These are phyloP conservation scores for Lasiodiplodia theobromae DNA, from an alignment of 2,329 filamentous ascomycete species.

Conservation along the genomic window DNA sequence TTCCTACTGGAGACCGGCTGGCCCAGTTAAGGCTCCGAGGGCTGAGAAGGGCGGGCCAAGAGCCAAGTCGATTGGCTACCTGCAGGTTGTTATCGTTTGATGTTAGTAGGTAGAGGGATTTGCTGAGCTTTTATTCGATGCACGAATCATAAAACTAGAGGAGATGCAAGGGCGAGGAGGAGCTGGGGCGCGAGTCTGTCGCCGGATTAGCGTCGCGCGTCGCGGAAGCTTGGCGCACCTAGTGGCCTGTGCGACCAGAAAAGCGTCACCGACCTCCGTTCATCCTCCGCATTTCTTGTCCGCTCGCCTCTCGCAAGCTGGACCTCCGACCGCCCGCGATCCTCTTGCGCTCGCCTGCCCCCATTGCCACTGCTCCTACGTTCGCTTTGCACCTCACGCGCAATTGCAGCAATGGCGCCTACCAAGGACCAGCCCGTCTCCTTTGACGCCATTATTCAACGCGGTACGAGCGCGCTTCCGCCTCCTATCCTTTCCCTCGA, in stretches of 20 bases:
- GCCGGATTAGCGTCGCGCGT: not conserved
- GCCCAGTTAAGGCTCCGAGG: too few species aligned
- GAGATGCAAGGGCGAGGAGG: not conserved
- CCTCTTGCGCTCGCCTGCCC: not conserved
- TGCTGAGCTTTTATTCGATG: not conserved
- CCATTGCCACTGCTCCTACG: not conserved
- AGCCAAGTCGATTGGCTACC: not conserved
- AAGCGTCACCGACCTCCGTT: constrained; percentile 15
- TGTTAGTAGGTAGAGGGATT: not conserved
- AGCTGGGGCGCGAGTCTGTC: not conserved
- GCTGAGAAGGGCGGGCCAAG: not conserved
- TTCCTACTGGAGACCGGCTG: too few species aligned
- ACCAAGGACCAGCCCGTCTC: constrained; percentile 28
- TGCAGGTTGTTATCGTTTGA: not conserved
- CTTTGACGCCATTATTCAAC: constrained; percentile 29
- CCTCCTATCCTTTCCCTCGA: constrained; percentile 3
- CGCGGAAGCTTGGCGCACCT: not conserved
- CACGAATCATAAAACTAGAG: not conserved
- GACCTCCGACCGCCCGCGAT: not conserved
- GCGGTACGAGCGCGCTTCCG: constrained; percentile 19
- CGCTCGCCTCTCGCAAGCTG: constrained; percentile 5
- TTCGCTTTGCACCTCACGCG: not conserved
- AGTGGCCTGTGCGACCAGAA: constrained; percentile 20
- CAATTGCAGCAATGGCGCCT: constrained; percentile 22
- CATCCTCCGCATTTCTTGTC: constrained; percentile 19